Evolutionary conservation across 148 eudicot genomes (phyloP), one percentile per base, ranked within the genome.

Genomic region (Nyssa sinensis): DNA sequence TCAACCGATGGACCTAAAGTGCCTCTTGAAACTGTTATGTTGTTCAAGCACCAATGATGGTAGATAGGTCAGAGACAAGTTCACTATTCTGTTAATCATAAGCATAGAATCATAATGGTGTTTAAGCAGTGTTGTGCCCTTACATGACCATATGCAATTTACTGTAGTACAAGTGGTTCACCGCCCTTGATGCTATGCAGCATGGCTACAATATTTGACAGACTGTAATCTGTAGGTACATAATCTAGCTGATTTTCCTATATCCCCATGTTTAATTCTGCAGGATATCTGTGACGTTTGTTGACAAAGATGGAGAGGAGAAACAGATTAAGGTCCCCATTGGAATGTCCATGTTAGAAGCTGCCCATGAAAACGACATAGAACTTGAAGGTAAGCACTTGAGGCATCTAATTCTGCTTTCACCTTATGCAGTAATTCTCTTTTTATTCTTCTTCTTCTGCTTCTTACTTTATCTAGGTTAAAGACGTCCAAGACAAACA

Each of bases 231-330:
- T 27, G 13, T 5, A 28, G 4, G 2, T 19, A 21, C 59, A 55
- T 17, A 11, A 37, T 29, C 60, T 32, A 32, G 23, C 25, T 16
- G 62, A 27, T 33, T 67, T 70, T 49, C 75, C 21, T 23, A 25
- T 63, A 21, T 30, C 60, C 68, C 73, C 14, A 3, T 59, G 19
- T 64, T 67, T 62, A 41, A 37, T 37, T 66, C 31, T 90, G 73
- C 92, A 94, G 98, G 75, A 90, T 94, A 81, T 82, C 89, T 72
- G 97, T 94, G 74, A 94, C 94, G n/a, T 92, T 94, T 84, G 90
- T 90, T 74, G 94, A 89, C 79, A 89, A 88, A 53, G 97, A 92
- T 76, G 98, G 96, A 66, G 88, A 91, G 65, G 98, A 94, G 81
- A 82, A 75, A 49, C 78, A 78, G 21, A 71, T 92, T 62, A 88